phyloP scores from a whole-genome alignment of 768 basidiomycete species.

The Suillus discolor region DNA sequence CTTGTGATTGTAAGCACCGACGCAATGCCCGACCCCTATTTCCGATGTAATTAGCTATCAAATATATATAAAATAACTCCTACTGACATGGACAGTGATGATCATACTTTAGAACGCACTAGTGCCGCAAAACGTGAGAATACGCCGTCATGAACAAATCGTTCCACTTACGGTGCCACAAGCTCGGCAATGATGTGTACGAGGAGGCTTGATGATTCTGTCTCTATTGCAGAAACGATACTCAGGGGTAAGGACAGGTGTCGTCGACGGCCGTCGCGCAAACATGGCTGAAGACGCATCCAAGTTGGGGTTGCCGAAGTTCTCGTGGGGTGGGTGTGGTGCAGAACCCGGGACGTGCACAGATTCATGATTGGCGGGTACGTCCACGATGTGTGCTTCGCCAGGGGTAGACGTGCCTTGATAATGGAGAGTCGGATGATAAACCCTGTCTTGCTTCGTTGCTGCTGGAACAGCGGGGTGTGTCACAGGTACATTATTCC shows the following conservation, averaged over 20 bases:
- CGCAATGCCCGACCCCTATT: conserved; percentile 90
- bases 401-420: conserved; percentile 13
- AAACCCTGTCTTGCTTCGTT: conserved; percentile 16
- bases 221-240: conserved; percentile 70
- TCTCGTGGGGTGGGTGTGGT: conserved; percentile 16
- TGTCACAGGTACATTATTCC: conserved; percentile 18
- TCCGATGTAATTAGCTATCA: neutral
- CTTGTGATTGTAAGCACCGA: conserved; percentile 91
- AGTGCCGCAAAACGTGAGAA: conserved; percentile 10
- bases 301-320: conserved; percentile 9
- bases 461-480: conserved; percentile 17
- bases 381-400: conserved; percentile 23
- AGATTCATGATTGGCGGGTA: conserved; percentile 12
- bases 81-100: conserved; percentile 87
- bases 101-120: conserved; percentile 85
- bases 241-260: conserved; percentile 58
- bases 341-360: conserved; percentile 11
- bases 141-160: neutral
- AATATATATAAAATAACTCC: neutral
- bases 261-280: conserved; percentile 37
- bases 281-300: conserved; percentile 19
- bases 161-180: conserved; percentile 73
- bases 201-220: conserved; percentile 67
- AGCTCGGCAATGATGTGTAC: conserved; percentile 78
- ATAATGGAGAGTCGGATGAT: conserved; percentile 16